Percentiles rank a stretch among this genome's conserved stretches.
Evolutionary conservation across 1,284 basidiomycete genomes (phyloP).

Genomic region (Cryptococcus maquisensis): DNA sequence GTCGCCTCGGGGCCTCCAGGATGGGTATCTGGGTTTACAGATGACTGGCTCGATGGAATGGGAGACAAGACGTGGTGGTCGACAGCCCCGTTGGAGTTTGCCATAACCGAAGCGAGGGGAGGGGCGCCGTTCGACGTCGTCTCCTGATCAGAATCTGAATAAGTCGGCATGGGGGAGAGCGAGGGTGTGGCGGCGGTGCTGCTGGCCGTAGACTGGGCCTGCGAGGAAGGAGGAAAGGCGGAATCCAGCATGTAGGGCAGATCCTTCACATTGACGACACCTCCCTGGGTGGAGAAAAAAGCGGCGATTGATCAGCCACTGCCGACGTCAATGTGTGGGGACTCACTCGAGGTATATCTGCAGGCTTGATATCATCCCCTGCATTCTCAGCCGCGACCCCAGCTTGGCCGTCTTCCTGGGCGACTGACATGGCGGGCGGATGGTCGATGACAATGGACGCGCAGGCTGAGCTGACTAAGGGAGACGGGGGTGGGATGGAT

Average conservation of each 20-base stretch:
- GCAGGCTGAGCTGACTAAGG: not conserved
- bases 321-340: no score
- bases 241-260: constrained; percentile 14
- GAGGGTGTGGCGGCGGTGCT: constrained; percentile 1
- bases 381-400: constrained; percentile 19
- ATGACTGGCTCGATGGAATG: not conserved
- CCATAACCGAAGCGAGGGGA: constrained; percentile 14
- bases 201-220: not conserved
- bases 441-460: not conserved
- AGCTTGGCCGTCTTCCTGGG: constrained; percentile 4
- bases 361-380: constrained; percentile 26
- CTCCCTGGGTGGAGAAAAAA: not conserved
- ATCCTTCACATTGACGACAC: constrained; percentile 23
- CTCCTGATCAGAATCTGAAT: not conserved
- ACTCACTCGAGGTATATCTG: constrained; percentile 21
- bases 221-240: constrained; percentile 10
- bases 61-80: constrained; percentile 12
- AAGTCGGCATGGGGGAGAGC: constrained; percentile 1
- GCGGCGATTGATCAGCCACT: not conserved
- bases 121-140: constrained; percentile 5
- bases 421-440: not conserved
- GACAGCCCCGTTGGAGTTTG: constrained; percentile 24
- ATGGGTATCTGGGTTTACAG: not conserved
- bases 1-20: constrained; percentile 20
- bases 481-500: not conserved